These are phyloP conservation scores for Bipolaris bicolor DNA, from an alignment of 2,329 filamentous ascomycete genomes.

Conservation along the genomic window DNA sequence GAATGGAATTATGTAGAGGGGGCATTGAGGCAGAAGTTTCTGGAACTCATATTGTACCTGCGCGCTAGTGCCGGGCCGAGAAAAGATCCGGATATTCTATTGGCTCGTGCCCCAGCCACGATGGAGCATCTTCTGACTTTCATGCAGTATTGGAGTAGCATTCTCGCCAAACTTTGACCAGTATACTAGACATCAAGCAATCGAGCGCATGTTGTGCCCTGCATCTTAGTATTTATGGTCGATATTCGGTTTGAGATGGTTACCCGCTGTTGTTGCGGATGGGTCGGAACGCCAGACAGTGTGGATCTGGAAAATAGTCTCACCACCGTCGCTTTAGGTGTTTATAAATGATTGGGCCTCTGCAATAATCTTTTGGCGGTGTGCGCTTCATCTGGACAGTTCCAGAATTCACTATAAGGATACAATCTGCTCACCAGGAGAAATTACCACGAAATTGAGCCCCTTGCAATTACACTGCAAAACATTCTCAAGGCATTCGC, in stretches of 20 bases:
- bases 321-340: neutral
- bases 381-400: neutral
- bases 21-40: slow-evolving; percentile 33
- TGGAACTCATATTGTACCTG: slow-evolving; percentile 22
- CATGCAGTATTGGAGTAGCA: neutral
- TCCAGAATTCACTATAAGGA: neutral
- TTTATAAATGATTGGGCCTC: neutral
- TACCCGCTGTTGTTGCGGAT: too few relatives aligned
- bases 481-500: too few relatives aligned
- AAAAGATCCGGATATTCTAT: slow-evolving; percentile 11
- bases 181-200: neutral
- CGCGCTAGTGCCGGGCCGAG: slow-evolving; percentile 20
- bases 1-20: slow-evolving; percentile 23
- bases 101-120: slow-evolving; percentile 3
- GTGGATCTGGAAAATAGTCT: neutral
- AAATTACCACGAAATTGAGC: too few relatives aligned
- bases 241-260: neutral
- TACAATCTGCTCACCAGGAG: too few relatives aligned
- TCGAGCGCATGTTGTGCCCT: too few relatives aligned
- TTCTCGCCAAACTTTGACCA: neutral
- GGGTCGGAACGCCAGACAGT: neutral
- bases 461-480: too few relatives aligned
- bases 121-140: neutral
- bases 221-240: too few relatives aligned
- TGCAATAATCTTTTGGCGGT: neutral